These are phyloP conservation scores for Artemisia argyi DNA, from an alignment of 129 eudicot species.

Conservation along the genomic window DNA sequence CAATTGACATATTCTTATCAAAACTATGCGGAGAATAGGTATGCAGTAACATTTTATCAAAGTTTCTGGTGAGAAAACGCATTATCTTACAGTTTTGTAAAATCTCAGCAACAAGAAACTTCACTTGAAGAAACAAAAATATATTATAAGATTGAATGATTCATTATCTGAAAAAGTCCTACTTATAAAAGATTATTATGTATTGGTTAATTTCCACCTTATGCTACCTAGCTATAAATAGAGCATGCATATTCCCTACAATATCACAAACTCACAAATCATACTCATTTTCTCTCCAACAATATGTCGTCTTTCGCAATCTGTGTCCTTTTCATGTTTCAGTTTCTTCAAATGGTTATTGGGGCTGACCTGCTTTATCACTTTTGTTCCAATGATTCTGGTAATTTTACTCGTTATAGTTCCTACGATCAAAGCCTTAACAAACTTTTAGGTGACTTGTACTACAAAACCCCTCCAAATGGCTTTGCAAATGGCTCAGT, in stretches of 20 bases:
- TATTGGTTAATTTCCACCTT: background rate
- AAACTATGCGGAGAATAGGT: no score
- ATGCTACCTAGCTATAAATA: background rate
- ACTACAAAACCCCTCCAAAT: slow-evolving; percentile 37
- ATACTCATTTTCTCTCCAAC: background rate
- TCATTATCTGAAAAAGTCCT: slow-evolving; percentile 15
- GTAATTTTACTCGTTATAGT: slow-evolving; percentile 36
- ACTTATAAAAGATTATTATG: slow-evolving; percentile 1
- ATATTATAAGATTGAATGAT: slow-evolving; percentile 10
- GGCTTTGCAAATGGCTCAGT: slow-evolving; percentile 36
- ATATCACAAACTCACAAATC: slow-evolving; percentile 1
- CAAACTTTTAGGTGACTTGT: slow-evolving; percentile 33
- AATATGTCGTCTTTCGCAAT: slow-evolving; percentile 30
- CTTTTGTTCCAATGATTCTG: slow-evolving; percentile 34
- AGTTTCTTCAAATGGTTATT: slow-evolving; percentile 20
- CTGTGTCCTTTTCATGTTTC: slow-evolving; percentile 18
- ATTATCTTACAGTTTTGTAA: no score
- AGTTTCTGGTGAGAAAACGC: no score
- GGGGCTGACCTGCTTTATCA: slow-evolving; percentile 32
- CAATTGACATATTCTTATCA: no score
- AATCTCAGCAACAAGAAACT: no score
- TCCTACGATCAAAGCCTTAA: slow-evolving; percentile 32
- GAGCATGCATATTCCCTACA: slow-evolving; percentile 4
- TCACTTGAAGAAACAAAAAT: no score
- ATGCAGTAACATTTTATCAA: no score